Conservation (phyloP, 495 filamentous ascomycete species). For the Annulohypoxylon maeteangense region DNA sequence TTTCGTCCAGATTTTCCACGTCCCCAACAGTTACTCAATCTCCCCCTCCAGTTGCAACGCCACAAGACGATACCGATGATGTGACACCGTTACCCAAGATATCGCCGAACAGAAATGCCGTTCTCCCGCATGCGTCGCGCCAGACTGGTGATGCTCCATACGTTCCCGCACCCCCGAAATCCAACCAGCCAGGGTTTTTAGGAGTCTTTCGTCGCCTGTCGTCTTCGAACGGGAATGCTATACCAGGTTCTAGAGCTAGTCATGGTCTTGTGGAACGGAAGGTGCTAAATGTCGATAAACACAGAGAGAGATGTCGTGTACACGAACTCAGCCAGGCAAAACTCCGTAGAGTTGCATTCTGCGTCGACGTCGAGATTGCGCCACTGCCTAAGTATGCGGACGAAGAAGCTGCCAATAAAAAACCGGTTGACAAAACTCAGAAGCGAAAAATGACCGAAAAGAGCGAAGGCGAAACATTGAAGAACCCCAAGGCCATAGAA, state of each 20-base stretch:
- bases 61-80: constrained; percentile 63
- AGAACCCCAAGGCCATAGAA: constrained; percentile 65
- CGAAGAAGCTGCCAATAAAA: constrained; percentile 47
- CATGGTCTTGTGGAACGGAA: constrained; percentile 74
- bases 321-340: constrained; percentile 82
- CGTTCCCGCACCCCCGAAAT: constrained; percentile 72
- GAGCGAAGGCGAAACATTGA: constrained; percentile 74
- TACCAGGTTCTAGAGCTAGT: constrained; percentile 53
- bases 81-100: constrained; percentile 66
- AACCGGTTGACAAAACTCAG: constrained; percentile 63
- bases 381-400: constrained; percentile 66
- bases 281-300: constrained; percentile 85
- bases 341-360: constrained; percentile 88
- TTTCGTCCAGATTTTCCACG: constrained; percentile 91
- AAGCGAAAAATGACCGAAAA: constrained; percentile 75
- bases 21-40: constrained; percentile 62
- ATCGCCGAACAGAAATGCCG: constrained; percentile 60
- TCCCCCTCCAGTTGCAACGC: constrained; percentile 56
- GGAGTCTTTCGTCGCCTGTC: constrained; percentile 84
- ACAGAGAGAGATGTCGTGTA: constrained; percentile 81
- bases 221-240: constrained; percentile 67
- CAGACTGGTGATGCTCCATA: constrained; percentile 68
- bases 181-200: constrained; percentile 76
- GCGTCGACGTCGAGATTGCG: constrained; percentile 97
- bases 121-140: constrained; percentile 61